Evolutionary conservation across 75 land plant species (phyloP).

Genomic region (Azolla pinnata): DNA sequence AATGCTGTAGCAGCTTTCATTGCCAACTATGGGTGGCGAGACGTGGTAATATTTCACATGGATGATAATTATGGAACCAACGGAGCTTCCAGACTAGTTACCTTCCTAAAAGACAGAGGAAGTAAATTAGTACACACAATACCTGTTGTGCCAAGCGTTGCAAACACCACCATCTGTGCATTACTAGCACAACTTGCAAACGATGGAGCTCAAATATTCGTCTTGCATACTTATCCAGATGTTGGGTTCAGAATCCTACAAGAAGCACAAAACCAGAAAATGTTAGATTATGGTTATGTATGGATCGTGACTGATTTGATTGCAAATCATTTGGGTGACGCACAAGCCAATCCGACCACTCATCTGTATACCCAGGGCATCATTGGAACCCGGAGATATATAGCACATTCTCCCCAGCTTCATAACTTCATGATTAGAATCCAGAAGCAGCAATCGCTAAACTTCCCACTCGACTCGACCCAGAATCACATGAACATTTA

Average conservation of each 20-base stretch:
- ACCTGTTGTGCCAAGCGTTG: slow-evolving; percentile 16
- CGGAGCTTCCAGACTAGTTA: slow-evolving; percentile 22
- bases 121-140: slow-evolving; percentile 12
- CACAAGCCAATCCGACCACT: slow-evolving; percentile 2
- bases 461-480: background rate
- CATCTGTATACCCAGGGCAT: slow-evolving; percentile 35
- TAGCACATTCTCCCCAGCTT: slow-evolving; percentile 19
- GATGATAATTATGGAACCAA: slow-evolving; percentile 41
- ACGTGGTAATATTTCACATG: slow-evolving; percentile 27
- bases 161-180: slow-evolving; percentile 12
- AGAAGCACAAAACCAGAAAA: slow-evolving; percentile 39
- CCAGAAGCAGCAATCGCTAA: no score
- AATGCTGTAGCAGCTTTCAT: slow-evolving; percentile 43
- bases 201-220: slow-evolving; percentile 44
- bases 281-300: slow-evolving; percentile 54
- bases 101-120: slow-evolving; percentile 17
- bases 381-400: slow-evolving; percentile 27
- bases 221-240: slow-evolving; percentile 34
- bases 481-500: slow-evolving; percentile 10
- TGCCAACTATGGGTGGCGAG: slow-evolving; percentile 25
- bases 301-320: slow-evolving; percentile 76
- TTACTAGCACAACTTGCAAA: slow-evolving; percentile 24
- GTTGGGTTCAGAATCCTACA: slow-evolving; percentile 29
- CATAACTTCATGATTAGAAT: no score
- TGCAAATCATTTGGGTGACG: slow-evolving; percentile 22